phyloP scores from a whole-genome alignment of 2,329 filamentous ascomycete genomes.

The Pseudogymnoascus sp. region DNA sequence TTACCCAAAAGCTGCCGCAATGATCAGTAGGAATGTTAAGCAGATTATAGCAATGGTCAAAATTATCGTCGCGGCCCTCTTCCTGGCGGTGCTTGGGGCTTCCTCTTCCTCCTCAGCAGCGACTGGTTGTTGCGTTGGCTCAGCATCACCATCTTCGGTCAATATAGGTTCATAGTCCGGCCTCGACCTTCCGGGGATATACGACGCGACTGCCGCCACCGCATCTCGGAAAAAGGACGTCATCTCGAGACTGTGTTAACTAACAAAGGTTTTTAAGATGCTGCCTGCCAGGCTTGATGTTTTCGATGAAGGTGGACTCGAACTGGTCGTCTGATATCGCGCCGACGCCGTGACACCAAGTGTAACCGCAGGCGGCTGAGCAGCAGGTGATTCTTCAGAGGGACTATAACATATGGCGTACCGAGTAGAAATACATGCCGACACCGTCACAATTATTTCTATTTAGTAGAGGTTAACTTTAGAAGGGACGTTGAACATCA shows the following conservation, averaged over 20 bases:
- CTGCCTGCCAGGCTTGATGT: background rate
- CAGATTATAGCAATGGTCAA: background rate
- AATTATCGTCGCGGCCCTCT: background rate
- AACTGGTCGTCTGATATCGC: conserved; percentile 5
- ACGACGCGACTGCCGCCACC: background rate
- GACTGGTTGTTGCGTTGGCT: background rate
- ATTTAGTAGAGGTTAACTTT: background rate
- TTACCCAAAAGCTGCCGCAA: background rate
- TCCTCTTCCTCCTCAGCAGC: background rate
- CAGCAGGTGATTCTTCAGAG: background rate
- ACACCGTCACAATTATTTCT: background rate
- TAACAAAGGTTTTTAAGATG: background rate
- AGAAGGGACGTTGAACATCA: background rate
- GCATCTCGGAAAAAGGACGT: background rate
- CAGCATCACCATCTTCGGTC: background rate
- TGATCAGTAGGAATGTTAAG: background rate
- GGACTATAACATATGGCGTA: background rate
- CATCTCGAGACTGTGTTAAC: background rate
- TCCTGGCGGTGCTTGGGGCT: background rate
- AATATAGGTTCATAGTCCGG: background rate
- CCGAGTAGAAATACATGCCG: background rate
- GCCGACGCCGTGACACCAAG: background rate
- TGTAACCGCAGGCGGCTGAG: background rate
- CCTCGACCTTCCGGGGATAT: background rate
- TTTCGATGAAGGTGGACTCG: background rate